Evolutionary conservation across 2,329 filamentous ascomycete genomes (phyloP).

Genomic region (Sporothrix protearum): DNA sequence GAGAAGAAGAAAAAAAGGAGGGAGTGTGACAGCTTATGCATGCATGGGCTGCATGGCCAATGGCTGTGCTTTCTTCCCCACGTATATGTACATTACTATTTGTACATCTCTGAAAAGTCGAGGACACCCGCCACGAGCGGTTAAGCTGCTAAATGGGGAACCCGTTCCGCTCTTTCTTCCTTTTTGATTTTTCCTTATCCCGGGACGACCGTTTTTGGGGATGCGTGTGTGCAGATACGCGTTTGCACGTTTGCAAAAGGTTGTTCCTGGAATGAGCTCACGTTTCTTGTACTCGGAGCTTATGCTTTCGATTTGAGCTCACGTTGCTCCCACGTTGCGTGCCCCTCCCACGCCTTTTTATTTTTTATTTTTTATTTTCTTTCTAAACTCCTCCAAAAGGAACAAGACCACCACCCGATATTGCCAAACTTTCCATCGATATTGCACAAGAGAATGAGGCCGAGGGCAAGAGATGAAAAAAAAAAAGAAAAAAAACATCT

Average conservation of each 20-base stretch:
- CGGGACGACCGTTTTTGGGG: not conserved
- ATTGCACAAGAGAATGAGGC: not conserved
- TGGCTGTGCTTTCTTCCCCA: not conserved
- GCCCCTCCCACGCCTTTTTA: not conserved
- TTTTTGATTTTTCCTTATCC: not conserved
- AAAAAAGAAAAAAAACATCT: not conserved
- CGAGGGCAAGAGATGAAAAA: not conserved
- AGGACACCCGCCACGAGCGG: not conserved
- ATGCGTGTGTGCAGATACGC: not conserved
- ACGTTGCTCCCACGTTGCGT: not conserved
- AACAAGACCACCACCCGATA: not conserved
- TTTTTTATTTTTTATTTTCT: too few species aligned
- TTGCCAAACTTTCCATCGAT: not conserved
- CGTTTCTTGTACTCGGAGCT: not conserved
- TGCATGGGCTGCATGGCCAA: not conserved
- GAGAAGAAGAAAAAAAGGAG: not conserved
- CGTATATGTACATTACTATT: too few species aligned
- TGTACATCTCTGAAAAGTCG: not conserved
- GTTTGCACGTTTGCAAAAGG: not conserved
- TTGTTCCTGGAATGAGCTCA: not conserved
- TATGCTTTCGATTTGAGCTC: not conserved
- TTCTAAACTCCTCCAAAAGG: not conserved
- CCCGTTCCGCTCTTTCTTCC: not conserved
- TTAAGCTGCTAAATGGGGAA: constrained; percentile 7
- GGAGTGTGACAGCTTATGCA: constrained; percentile 1